Evolutionary conservation across 208 protist species (phyloP).

Genomic region (Wallacemonas sp.): DNA sequence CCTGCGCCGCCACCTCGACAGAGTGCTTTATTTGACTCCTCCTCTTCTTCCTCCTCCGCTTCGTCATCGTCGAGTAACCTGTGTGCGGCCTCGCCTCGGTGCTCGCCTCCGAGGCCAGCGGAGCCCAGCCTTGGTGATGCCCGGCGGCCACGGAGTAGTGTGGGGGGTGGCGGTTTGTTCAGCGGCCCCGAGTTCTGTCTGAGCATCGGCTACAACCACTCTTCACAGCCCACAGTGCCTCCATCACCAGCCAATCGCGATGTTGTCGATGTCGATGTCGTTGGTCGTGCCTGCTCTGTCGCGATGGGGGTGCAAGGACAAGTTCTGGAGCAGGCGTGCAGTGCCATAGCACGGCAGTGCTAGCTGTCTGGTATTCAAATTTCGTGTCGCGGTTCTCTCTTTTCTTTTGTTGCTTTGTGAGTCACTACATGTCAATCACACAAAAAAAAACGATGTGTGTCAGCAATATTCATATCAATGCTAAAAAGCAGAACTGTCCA

Average conservation of each 20-base stretch:
- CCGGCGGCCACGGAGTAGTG: not conserved
- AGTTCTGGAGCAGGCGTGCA: constrained; percentile 27
- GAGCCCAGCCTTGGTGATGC: not conserved
- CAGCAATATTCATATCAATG: too few species aligned
- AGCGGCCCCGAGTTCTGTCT: constrained; percentile 5
- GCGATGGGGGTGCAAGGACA: constrained; percentile 16
- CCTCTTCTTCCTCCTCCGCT: constrained; percentile 3
- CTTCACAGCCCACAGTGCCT: too few species aligned
- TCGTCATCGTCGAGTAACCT: not conserved
- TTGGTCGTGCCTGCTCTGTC: too few species aligned
- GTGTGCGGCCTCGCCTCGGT: not conserved
- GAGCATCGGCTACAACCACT: too few species aligned
- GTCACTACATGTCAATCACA: too few species aligned
- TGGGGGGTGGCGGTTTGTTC: not conserved
- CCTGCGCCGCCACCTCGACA: not conserved
- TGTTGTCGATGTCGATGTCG: too few species aligned
- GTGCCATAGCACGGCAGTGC: constrained; percentile 13
- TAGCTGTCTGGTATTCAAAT: too few species aligned
- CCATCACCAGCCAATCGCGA: too few species aligned
- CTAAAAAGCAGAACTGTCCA: too few species aligned
- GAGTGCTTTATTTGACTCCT: not conserved
- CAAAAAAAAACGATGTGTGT: too few species aligned
- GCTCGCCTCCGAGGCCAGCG: not conserved
- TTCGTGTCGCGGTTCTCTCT: constrained; percentile 1
- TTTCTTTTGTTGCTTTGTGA: not conserved